These are phyloP conservation scores for Neofusicoccum sp. DNA, from an alignment of 2,329 filamentous ascomycete genomes.

Conservation along the genomic window DNA sequence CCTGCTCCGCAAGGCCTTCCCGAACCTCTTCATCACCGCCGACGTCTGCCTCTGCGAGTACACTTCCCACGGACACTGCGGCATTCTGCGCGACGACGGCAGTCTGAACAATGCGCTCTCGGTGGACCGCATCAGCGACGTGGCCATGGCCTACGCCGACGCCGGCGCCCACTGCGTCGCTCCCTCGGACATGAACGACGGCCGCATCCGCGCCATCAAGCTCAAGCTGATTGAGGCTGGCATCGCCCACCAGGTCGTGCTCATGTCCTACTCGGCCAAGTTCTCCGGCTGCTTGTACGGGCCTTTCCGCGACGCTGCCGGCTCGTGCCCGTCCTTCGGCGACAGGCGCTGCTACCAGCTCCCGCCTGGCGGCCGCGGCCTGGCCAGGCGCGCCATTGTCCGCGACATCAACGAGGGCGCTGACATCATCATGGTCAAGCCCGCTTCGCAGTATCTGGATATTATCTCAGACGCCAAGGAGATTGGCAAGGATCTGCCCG, in stretches of 20 bases:
- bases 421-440: slow-evolving; percentile 99
- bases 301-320: slow-evolving; percentile 94
- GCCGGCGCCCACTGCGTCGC: slow-evolving; percentile 96
- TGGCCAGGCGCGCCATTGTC: slow-evolving; percentile 86
- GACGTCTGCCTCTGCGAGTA: slow-evolving; percentile 99
- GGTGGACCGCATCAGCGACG: slow-evolving; percentile 92
- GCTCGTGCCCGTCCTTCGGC: slow-evolving; percentile 86
- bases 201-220: slow-evolving; percentile 95
- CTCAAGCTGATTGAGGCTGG: slow-evolving; percentile 95
- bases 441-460: slow-evolving; percentile 91
- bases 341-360: slow-evolving; percentile 97
- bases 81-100: slow-evolving; percentile 90
- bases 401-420: slow-evolving; percentile 92
- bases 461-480: slow-evolving; percentile 98
- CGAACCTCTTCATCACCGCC: slow-evolving; percentile 84
- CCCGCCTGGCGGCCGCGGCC: slow-evolving; percentile 85
- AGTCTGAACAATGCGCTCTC: slow-evolving; percentile 90
- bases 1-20: slow-evolving; percentile 81
- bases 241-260: slow-evolving; percentile 83
- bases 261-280: slow-evolving; percentile 99
- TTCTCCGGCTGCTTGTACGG: slow-evolving; percentile 97
- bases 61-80: slow-evolving; percentile 96
- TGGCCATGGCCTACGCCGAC: slow-evolving; percentile 96
- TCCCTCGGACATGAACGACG: slow-evolving; percentile 98
- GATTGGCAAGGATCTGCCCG: slow-evolving; percentile 83